phyloP scores from a whole-genome alignment of 108 stramenopile species.

The Discostella stelligeroides region DNA sequence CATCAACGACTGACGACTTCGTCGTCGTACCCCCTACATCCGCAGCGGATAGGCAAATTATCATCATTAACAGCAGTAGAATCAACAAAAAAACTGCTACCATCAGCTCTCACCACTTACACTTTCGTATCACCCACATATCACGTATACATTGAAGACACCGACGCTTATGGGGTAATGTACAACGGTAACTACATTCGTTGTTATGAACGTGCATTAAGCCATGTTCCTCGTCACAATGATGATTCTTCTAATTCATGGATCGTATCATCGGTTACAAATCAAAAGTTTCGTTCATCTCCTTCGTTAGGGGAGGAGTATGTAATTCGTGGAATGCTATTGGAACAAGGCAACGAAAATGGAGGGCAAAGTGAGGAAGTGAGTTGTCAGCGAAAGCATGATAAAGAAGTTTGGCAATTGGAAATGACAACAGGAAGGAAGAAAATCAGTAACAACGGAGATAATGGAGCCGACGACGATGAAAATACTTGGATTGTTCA shows the following conservation, averaged over 20 bases:
- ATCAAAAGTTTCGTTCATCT: constrained; percentile 66
- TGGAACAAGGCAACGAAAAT: constrained; percentile 13
- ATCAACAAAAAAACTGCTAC: too few species aligned
- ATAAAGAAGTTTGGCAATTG: constrained; percentile 58
- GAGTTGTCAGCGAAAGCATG: not conserved
- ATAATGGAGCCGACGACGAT: constrained; percentile 12
- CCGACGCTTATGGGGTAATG: constrained; percentile 77
- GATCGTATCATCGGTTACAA: constrained; percentile 51
- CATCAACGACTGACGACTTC: too few species aligned
- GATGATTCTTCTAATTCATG: constrained; percentile 22
- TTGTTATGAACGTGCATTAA: constrained; percentile 69
- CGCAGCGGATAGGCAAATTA: too few species aligned
- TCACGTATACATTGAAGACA: constrained; percentile 77
- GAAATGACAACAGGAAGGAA: constrained; percentile 35
- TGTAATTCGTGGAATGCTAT: constrained; percentile 51
- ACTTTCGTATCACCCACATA: constrained; percentile 47
- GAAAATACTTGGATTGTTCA: constrained; percentile 33
- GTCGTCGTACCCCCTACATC: too few species aligned
- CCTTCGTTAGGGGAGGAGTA: constrained; percentile 61
- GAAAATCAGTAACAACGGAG: not conserved
- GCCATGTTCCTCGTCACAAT: constrained; percentile 3
- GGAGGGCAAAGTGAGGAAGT: not conserved
- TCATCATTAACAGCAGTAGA: too few species aligned
- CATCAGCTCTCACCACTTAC: not conserved
- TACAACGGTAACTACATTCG: constrained; percentile 77